These are phyloP conservation scores for Dorcoceras hygrometricum DNA, from an alignment of 257 asterid genomes.

Conservation along the genomic window DNA sequence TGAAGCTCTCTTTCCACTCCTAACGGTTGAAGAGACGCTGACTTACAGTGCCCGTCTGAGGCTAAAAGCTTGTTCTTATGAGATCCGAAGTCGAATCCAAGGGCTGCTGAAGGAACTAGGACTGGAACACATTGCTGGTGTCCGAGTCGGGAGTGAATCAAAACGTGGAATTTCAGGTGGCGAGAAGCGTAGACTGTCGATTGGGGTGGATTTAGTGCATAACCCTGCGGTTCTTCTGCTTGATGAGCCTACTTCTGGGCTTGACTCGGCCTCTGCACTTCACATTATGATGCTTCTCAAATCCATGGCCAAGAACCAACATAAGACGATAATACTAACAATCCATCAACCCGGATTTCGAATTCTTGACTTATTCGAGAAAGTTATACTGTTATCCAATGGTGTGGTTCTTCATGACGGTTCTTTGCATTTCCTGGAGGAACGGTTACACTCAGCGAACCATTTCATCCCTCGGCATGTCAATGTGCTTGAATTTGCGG, in stretches of 20 bases:
- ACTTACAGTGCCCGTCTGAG: conserved; percentile 67
- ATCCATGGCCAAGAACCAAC: conserved; percentile 54
- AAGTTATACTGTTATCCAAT: conserved; percentile 46
- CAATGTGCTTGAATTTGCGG: conserved; percentile 70
- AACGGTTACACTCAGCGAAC: conserved; percentile 40
- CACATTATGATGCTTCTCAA: conserved; percentile 50
- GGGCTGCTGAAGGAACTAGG: conserved; percentile 60
- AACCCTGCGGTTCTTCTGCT: conserved; percentile 68
- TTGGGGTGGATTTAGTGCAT: conserved; percentile 71
- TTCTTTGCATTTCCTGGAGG: conserved; percentile 50
- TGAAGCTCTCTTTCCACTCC: conserved; percentile 71
- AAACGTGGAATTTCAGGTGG: conserved; percentile 68
- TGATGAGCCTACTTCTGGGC: conserved; percentile 88
- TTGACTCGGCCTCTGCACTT: conserved; percentile 75
- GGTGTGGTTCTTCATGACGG: conserved; percentile 67
- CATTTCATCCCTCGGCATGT: conserved; percentile 59
- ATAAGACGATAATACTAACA: conserved; percentile 58
- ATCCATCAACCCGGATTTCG: conserved; percentile 84
- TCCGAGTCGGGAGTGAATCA: conserved; percentile 53
- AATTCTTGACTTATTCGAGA: conserved; percentile 63
- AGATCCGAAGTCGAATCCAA: conserved; percentile 29
- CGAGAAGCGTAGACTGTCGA: conserved; percentile 72
- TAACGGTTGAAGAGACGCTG: conserved; percentile 69
- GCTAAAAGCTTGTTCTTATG: conserved; percentile 25
- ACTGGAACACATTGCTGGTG: conserved; percentile 43